phyloP scores from a whole-genome alignment of 2,329 filamentous ascomycete species.

The Clonostachys rosea region DNA sequence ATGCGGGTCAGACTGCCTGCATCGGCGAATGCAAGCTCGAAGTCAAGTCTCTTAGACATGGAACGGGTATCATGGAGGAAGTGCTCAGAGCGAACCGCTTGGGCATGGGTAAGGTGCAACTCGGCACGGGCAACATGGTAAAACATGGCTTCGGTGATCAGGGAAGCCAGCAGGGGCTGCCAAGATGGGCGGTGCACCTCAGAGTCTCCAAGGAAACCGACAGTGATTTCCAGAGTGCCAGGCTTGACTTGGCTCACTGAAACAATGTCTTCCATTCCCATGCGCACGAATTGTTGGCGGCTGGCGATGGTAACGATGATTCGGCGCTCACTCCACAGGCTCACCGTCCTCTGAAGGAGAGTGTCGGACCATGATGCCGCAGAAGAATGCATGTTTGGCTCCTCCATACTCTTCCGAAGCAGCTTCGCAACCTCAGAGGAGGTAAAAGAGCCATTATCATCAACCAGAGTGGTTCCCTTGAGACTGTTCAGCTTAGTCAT shows the following conservation, averaged over 20 bases:
- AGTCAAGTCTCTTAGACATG: constrained; percentile 20
- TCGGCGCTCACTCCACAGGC: constrained; percentile 14
- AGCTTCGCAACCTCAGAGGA: constrained; percentile 11
- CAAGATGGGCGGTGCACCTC: constrained; percentile 15
- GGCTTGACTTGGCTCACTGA: constrained; percentile 15
- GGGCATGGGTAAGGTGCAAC: constrained; percentile 14
- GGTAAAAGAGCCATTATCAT: constrained; percentile 7
- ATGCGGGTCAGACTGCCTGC: constrained; percentile 13
- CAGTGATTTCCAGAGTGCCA: constrained; percentile 12
- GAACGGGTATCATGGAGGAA: constrained; percentile 15
- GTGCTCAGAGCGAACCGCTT: constrained; percentile 24
- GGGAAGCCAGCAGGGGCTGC: constrained; percentile 13
- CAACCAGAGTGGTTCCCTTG: constrained; percentile 1
- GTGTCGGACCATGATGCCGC: constrained; percentile 10
- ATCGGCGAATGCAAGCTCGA: constrained; percentile 22
- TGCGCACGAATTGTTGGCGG: constrained; percentile 14
- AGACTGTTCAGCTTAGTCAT: neutral
- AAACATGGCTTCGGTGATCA: constrained; percentile 21
- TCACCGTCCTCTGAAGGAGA: constrained; percentile 11
- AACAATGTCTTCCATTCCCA: constrained; percentile 13
- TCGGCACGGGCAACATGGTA: constrained; percentile 23
- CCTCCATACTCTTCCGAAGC: constrained; percentile 8
- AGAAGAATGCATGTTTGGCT: constrained; percentile 9
- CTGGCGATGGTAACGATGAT: constrained; percentile 13
- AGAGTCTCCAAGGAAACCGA: constrained; percentile 15